Conservation (phyloP, 2,329 filamentous ascomycete species). For the Ceratocystis papillata region DNA sequence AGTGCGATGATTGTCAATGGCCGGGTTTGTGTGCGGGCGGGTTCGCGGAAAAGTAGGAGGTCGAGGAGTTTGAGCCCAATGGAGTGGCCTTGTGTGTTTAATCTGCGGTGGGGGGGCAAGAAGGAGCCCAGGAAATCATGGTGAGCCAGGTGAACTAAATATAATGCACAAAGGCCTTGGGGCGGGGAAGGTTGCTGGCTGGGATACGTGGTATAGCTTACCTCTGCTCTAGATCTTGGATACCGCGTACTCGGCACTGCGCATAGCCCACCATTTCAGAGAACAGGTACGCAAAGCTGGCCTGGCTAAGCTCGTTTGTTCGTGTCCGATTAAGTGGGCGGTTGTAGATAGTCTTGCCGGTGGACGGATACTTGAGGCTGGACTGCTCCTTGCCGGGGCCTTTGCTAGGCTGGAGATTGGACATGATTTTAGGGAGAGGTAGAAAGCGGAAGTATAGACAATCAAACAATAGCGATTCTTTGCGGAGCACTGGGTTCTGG, state of each 20-base stretch:
- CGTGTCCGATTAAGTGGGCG: constrained; percentile 83
- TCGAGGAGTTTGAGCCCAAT: constrained; percentile 91
- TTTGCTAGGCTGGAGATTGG: constrained; percentile 41
- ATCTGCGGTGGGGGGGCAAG: constrained; percentile 32
- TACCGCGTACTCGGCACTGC: constrained; percentile 78
- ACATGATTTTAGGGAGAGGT: constrained; percentile 34
- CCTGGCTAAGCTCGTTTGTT: constrained; percentile 78
- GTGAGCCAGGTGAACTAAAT: not conserved
- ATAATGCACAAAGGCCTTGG: not conserved
- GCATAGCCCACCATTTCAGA: constrained; percentile 95
- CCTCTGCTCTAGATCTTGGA: constrained; percentile 88
- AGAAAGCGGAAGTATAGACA: not conserved
- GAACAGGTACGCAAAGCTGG: constrained; percentile 93
- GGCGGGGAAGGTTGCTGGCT: not conserved
- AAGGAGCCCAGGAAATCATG: not conserved
- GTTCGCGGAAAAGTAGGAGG: constrained; percentile 77
- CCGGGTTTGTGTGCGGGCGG: constrained; percentile 58
- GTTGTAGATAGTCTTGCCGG: constrained; percentile 96
- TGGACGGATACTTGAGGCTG: constrained; percentile 77
- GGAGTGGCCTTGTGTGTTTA: constrained; percentile 85
- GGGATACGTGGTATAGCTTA: constrained; percentile 33
- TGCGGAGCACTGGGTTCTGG: not conserved
- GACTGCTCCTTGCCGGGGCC: constrained; percentile 40
- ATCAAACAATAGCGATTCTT: not conserved
- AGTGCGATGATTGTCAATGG: constrained; percentile 83